Percentiles rank a stretch among this genome's conserved stretches.
Evolutionary conservation across 441 rosid genomes (phyloP).

Genomic region (Adansonia madagascariensis): DNA sequence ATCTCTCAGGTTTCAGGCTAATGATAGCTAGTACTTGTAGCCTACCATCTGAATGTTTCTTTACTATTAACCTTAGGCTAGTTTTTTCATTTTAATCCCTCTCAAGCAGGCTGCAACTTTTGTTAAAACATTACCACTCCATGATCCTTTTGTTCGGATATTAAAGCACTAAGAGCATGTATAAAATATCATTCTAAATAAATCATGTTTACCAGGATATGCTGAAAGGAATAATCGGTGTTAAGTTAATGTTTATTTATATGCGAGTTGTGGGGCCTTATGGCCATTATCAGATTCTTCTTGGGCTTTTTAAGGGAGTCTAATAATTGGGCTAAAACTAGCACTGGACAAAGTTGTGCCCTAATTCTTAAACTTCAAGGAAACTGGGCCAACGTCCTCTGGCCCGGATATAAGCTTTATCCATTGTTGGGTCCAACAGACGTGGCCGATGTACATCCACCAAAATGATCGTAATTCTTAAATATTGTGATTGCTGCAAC

Average conservation of each 20-base stretch:
- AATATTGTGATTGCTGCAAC: not conserved
- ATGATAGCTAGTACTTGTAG: too few species aligned
- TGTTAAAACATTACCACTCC: not conserved
- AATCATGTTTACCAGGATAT: not conserved
- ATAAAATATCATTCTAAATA: not conserved
- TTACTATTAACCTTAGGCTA: slow-evolving; percentile 9
- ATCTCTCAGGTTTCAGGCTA: too few species aligned
- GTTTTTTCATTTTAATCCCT: not conserved
- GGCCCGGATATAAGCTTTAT: not conserved
- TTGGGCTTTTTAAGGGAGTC: not conserved
- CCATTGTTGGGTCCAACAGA: not conserved
- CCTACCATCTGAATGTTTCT: too few species aligned
- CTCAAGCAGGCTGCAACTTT: not conserved
- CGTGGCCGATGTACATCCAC: not conserved
- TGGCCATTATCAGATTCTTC: not conserved
- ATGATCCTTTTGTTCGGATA: not conserved
- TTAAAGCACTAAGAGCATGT: not conserved
- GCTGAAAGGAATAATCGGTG: not conserved
- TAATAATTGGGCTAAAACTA: not conserved
- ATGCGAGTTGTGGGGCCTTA: too few species aligned
- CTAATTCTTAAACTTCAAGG: not conserved
- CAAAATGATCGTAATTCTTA: too few species aligned
- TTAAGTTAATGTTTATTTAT: too few species aligned
- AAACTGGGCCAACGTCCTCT: not conserved
- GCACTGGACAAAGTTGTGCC: not conserved